These are phyloP conservation scores for Plasmodium fragile DNA, from an alignment of 169 alveolate genomes.

Conservation along the genomic window DNA sequence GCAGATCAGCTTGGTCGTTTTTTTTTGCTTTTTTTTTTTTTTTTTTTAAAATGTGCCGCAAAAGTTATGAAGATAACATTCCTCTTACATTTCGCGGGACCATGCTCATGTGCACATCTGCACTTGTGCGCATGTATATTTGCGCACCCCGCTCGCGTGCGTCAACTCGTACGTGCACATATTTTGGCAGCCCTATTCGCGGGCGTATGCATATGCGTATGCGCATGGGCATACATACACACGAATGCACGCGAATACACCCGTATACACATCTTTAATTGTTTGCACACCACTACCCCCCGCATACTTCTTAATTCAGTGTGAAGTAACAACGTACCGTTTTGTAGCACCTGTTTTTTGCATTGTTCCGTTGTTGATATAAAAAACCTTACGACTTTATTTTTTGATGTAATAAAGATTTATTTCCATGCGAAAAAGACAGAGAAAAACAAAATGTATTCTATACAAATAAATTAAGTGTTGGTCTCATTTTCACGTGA, in stretches of 20 bases:
- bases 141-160: background rate
- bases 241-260: background rate
- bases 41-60: constrained; percentile 17
- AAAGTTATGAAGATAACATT: constrained; percentile 25
- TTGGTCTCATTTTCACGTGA: constrained; percentile 6
- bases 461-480: constrained; percentile 18
- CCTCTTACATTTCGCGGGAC: constrained; percentile 17
- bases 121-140: background rate
- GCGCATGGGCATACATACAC: background rate
- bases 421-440: constrained; percentile 3
- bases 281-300: constrained; percentile 17
- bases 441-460: background rate
- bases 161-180: background rate
- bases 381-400: constrained; percentile 30
- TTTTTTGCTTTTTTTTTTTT: constrained; percentile 42
- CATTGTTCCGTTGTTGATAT: constrained; percentile 62
- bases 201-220: background rate
- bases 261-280: constrained; percentile 42
- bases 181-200: background rate
- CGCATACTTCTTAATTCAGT: constrained; percentile 67
- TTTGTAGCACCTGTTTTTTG: constrained; percentile 44
- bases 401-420: constrained; percentile 37
- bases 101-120: background rate
- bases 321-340: constrained; percentile 55
- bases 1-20: constrained; percentile 12